These are phyloP conservation scores for Trypanosoma theileri DNA, from an alignment of 208 protist species.

Conservation along the genomic window DNA sequence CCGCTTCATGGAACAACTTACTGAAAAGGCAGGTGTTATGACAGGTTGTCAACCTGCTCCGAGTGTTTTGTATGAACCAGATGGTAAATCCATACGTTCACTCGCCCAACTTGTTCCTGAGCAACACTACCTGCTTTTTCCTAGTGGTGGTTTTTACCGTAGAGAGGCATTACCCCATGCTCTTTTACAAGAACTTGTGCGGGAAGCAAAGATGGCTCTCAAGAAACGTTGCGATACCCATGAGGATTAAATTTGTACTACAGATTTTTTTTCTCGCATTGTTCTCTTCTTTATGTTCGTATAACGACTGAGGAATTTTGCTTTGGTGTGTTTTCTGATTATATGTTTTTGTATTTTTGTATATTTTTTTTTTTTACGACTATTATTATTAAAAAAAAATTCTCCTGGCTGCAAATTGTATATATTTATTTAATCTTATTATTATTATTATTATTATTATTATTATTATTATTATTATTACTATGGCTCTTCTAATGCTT, in stretches of 20 bases:
- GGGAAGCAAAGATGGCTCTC: conserved; percentile 23
- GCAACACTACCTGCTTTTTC: conserved; percentile 59
- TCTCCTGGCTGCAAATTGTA: no score
- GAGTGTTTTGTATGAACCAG: conserved; percentile 41
- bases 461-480: no score
- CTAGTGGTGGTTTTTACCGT: conserved; percentile 45
- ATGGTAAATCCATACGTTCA: conserved; percentile 33
- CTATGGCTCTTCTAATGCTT: no score
- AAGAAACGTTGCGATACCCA: not conserved
- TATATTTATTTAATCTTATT: not conserved
- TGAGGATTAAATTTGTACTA: not conserved
- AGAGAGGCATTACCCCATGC: conserved; percentile 38
- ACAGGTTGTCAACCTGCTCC: conserved; percentile 54
- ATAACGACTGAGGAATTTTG: not conserved
- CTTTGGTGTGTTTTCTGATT: not conserved
- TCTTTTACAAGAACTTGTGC: conserved; percentile 41
- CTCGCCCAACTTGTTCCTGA: conserved; percentile 39
- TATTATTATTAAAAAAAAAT: no score
- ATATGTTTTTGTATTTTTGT: not conserved
- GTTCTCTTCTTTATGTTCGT: conserved; percentile 14
- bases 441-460: not conserved
- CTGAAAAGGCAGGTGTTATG: conserved; percentile 35
- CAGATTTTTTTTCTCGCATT: conserved; percentile 14
- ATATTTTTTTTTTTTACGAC: no score
- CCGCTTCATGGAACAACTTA: conserved; percentile 53